phyloP scores from a whole-genome alignment of 345 rosid species.

The Brassica juncea region DNA sequence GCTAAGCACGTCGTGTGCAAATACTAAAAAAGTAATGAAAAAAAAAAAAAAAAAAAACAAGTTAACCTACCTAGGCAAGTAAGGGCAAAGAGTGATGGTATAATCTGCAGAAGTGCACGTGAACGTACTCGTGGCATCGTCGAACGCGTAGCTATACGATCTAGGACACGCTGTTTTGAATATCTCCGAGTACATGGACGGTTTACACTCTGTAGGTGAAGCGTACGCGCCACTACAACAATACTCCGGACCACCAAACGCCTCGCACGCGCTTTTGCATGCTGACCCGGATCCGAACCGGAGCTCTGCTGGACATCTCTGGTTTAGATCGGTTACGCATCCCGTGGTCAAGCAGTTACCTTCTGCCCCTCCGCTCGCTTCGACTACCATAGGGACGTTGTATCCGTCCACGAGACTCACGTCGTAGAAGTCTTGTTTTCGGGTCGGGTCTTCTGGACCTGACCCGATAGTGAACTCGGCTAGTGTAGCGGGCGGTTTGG shows the following conservation, averaged over 20 bases:
- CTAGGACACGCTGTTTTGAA: constrained; percentile 68
- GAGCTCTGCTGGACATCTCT: constrained; percentile 58
- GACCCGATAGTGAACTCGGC: constrained; percentile 71
- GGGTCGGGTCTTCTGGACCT: constrained; percentile 48
- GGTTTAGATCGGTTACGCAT: constrained; percentile 62
- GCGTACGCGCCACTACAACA: constrained; percentile 68
- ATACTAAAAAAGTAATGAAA: constrained; percentile 2
- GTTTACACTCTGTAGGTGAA: constrained; percentile 60
- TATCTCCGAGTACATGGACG: constrained; percentile 60
- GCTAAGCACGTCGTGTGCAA: constrained; percentile 39
- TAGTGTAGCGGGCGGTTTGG: constrained; percentile 65
- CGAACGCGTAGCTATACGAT: constrained; percentile 79
- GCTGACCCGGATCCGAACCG: constrained; percentile 48
- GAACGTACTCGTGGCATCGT: constrained; percentile 71
- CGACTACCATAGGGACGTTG: constrained; percentile 52
- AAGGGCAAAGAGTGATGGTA: constrained; percentile 73
- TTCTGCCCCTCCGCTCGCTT: constrained; percentile 52
- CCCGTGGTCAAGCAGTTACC: constrained; percentile 63
- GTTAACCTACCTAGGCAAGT: constrained; percentile 52
- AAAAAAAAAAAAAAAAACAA: not conserved
- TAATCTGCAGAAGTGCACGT: constrained; percentile 71
- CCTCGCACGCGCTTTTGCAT: constrained; percentile 77
- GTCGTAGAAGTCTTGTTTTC: constrained; percentile 54
- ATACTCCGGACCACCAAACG: constrained; percentile 59
- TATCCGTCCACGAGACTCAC: constrained; percentile 18